Evolutionary conservation across 257 asterid genomes (phyloP).

Genomic region (Echites panduratus): DNA sequence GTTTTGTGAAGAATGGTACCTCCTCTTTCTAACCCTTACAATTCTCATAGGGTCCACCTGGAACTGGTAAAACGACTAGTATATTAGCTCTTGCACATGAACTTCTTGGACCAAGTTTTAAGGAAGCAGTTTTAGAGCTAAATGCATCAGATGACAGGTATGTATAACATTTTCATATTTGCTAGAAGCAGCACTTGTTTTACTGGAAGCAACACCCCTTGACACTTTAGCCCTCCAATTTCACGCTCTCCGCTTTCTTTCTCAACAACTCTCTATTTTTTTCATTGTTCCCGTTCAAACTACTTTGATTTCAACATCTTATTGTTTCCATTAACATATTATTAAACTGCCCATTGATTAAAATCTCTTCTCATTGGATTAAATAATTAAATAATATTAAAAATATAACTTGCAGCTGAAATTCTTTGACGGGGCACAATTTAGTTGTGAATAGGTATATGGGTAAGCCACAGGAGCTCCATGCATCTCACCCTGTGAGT

Average conservation of each 20-base stretch:
- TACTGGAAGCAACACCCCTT: neutral
- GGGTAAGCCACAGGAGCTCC: neutral
- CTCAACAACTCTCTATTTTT: neutral
- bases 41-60: conserved; percentile 78
- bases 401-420: neutral
- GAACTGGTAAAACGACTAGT: conserved; percentile 96
- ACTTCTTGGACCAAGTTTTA: conserved; percentile 80
- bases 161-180: neutral
- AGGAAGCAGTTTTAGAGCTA: conserved; percentile 87
- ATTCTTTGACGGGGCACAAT: neutral
- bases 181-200: neutral
- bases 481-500: neutral
- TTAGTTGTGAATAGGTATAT: neutral
- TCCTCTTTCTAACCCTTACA: conserved; percentile 1
- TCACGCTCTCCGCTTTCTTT: neutral
- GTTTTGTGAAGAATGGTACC: neutral
- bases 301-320: neutral
- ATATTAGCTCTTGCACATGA: conserved; percentile 94
- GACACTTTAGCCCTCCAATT: neutral
- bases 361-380: neutral
- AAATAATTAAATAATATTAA: neutral
- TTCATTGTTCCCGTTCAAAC: neutral
- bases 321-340: neutral
- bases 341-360: neutral
- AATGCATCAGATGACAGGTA: conserved; percentile 98